A percentile compares a stretch with the other conserved stretches of the same genome.
Evolutionary conservation across 78 protist species (phyloP).

Genomic region (Pelomyxa schiedti): DNA sequence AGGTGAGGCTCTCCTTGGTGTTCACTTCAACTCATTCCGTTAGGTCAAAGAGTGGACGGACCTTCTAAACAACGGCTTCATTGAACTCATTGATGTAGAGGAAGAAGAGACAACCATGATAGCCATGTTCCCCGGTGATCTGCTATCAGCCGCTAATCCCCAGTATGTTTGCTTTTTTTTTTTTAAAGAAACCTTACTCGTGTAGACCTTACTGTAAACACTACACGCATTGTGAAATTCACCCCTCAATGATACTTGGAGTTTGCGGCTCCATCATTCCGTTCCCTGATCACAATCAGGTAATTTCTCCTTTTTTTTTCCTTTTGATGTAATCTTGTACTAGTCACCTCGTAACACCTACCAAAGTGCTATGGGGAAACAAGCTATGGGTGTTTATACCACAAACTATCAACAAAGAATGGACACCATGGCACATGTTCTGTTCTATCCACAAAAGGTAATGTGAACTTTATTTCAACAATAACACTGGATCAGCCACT

Average conservation of each 20-base stretch:
- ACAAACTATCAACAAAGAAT: slow-evolving; percentile 91
- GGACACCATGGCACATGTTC: slow-evolving; percentile 96
- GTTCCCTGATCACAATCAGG: slow-evolving; percentile 99
- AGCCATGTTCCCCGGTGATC: slow-evolving; percentile 62
- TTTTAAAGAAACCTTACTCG: not conserved
- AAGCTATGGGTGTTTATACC: slow-evolving; percentile 94
- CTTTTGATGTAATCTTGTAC: too few relatives aligned
- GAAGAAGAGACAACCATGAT: slow-evolving; percentile 94
- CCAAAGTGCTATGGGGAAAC: slow-evolving; percentile 99
- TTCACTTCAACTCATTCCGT: not conserved
- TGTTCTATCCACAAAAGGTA: slow-evolving; percentile 98
- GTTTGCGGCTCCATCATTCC: slow-evolving; percentile 98
- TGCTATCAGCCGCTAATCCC: too few relatives aligned
- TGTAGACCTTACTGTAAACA: not conserved
- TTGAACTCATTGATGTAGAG: slow-evolving; percentile 92
- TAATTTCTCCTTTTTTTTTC: too few relatives aligned
- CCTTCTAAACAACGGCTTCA: slow-evolving; percentile 59
- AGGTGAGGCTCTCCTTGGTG: not conserved
- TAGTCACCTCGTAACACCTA: slow-evolving; percentile 99
- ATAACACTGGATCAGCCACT: too few relatives aligned
- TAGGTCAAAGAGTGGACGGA: slow-evolving; percentile 40
- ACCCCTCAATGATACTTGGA: slow-evolving; percentile 99
- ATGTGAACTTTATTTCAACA: too few relatives aligned
- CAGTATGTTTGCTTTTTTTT: too few relatives aligned
- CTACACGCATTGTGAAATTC: slow-evolving; percentile 99